Evolutionary conservation across 371 early-diverging fungal species (phyloP).

Genomic region (Smittium culicis): DNA sequence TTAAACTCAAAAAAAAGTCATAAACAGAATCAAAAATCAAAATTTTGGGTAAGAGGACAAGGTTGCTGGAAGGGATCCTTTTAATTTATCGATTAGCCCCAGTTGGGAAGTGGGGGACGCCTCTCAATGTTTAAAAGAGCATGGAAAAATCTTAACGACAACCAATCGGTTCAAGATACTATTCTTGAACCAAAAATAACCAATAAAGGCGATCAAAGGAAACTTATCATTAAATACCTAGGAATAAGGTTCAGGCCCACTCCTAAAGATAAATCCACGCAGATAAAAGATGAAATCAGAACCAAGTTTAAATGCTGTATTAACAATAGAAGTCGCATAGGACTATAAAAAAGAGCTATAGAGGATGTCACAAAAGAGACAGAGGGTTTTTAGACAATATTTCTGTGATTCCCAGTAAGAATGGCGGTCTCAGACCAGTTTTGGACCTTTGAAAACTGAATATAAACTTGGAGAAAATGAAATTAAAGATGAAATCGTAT

Average conservation of each 20-base stretch:
- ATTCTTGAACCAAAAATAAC: not conserved
- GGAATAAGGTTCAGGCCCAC: too few species aligned
- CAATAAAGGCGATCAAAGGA: too few species aligned
- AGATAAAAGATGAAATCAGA: not conserved
- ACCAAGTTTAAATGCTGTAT: not conserved
- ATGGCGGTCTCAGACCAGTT: not conserved
- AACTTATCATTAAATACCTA: too few species aligned
- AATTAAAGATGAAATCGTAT: not conserved
- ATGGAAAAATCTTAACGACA: not conserved
- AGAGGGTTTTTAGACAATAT: not conserved
- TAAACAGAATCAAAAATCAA: too few species aligned
- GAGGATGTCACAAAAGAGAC: not conserved
- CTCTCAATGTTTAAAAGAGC: not conserved
- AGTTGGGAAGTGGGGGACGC: not conserved
- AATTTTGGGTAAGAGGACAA: too few species aligned
- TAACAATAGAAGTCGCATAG: not conserved
- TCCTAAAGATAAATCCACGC: not conserved
- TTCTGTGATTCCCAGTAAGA: not conserved
- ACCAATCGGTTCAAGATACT: not conserved
- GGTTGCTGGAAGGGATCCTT: too few species aligned
- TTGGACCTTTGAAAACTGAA: not conserved
- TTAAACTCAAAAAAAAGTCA: too few species aligned
- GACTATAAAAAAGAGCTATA: not conserved
- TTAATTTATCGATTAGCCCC: too few species aligned
- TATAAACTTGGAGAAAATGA: not conserved